Evolutionary conservation across 768 basidiomycete genomes (phyloP).

Genomic region (Serendipita indica): DNA sequence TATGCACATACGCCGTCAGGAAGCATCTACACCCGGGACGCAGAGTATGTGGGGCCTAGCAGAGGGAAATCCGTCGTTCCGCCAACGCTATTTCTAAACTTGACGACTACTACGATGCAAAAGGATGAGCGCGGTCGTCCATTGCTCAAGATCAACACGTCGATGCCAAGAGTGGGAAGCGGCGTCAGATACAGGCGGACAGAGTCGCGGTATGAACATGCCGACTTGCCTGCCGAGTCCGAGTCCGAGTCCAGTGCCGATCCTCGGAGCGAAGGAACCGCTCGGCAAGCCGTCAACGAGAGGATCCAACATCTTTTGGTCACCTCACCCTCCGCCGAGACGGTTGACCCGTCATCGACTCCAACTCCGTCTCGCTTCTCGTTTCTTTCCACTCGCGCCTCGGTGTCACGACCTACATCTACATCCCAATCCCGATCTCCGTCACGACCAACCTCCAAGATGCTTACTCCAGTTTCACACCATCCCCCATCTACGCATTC

Average conservation of each 20-base stretch:
- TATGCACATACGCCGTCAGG: neutral
- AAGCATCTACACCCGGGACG: no score
- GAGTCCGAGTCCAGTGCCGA: neutral
- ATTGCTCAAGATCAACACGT: neutral
- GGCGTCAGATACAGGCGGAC: neutral
- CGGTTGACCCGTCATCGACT: neutral
- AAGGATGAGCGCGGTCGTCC: neutral
- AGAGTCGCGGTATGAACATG: neutral
- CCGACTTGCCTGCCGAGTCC: neutral
- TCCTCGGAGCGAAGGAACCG: slow-evolving; percentile 2
- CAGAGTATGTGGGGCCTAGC: no score
- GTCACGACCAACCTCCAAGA: neutral
- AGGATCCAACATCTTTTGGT: neutral
- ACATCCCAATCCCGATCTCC: neutral
- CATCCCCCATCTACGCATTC: neutral
- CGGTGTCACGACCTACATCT: neutral
- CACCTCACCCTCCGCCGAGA: neutral
- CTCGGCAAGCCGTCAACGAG: neutral
- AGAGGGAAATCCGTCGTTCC: neutral
- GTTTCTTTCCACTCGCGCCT: neutral
- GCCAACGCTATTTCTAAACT: neutral
- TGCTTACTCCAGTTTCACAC: no score
- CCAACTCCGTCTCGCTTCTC: neutral
- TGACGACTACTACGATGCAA: neutral
- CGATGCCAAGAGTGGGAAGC: neutral